phyloP scores from a whole-genome alignment of 768 basidiomycete species.

The Phylloporus arenicola region DNA sequence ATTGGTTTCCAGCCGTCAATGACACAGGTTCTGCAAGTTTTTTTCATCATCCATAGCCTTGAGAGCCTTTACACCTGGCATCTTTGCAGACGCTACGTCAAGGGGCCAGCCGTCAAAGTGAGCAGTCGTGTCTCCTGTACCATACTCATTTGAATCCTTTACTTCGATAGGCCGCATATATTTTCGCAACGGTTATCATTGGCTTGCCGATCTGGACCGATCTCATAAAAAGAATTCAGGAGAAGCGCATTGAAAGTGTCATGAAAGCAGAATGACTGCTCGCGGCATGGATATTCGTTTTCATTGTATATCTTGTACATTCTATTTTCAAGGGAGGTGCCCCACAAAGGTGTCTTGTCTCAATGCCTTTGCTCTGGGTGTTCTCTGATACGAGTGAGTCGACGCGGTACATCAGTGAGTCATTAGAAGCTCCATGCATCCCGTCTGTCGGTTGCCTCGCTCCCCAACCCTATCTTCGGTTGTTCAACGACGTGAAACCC shows the following conservation, averaged over 20 bases:
- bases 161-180: constrained; percentile 44
- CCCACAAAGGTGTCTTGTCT: too few species aligned
- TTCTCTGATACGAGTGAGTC: too few species aligned
- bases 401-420: too few species aligned
- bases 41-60: constrained; percentile 11
- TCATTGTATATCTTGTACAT: too few species aligned
- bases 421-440: too few species aligned
- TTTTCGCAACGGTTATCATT: constrained; percentile 42
- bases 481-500: too few species aligned
- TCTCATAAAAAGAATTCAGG: constrained; percentile 55
- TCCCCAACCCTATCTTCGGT: too few species aligned
- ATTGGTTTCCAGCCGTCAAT: constrained; percentile 18
- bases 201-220: constrained; percentile 54
- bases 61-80: constrained; percentile 28
- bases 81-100: constrained; percentile 28
- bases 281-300: too few species aligned
- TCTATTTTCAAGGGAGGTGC: too few species aligned
- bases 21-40: constrained; percentile 4
- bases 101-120: constrained; percentile 16
- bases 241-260: constrained; percentile 70
- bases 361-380: too few species aligned
- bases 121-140: not conserved
- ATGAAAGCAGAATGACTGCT: constrained; percentile 58
- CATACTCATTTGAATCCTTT: not conserved
- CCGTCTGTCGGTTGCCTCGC: too few species aligned